Percentiles rank a stretch among this genome's conserved stretches.
Evolutionary conservation across 2,329 filamentous ascomycete genomes (phyloP).

Genomic region (Phaeophleospora eucalypticola): DNA sequence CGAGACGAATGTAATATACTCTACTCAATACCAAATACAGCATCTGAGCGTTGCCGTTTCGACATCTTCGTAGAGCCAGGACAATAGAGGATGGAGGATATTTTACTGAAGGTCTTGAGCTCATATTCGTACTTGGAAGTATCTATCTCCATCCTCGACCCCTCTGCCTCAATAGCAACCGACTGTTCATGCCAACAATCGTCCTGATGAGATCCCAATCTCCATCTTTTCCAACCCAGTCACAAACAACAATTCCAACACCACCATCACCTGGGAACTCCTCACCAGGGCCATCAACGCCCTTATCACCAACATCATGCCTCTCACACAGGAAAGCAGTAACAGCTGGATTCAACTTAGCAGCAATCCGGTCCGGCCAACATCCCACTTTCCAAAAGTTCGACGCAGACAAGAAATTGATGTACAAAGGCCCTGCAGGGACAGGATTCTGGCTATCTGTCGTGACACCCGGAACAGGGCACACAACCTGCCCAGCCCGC

Average conservation of each 20-base stretch:
- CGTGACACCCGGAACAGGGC: slow-evolving; percentile 38
- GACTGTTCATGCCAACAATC: slow-evolving; percentile 80
- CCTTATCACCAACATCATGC: slow-evolving; percentile 40
- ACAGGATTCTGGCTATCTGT: slow-evolving; percentile 39
- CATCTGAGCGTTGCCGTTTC: too few relatives aligned
- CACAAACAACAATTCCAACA: slow-evolving; percentile 85
- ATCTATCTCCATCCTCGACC: slow-evolving; percentile 20
- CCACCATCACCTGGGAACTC: slow-evolving; percentile 48
- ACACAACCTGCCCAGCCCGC: slow-evolving; percentile 50
- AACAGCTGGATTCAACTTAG: slow-evolving; percentile 77
- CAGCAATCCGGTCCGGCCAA: slow-evolving; percentile 91
- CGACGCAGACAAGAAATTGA: slow-evolving; percentile 87
- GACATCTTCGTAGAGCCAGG: too few relatives aligned
- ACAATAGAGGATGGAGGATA: too few relatives aligned
- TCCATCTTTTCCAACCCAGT: slow-evolving; percentile 82
- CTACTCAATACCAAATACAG: too few relatives aligned
- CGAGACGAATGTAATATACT: too few relatives aligned
- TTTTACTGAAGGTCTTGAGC: too few relatives aligned
- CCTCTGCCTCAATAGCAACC: slow-evolving; percentile 22
- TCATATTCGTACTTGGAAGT: too few relatives aligned
- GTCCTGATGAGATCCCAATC: slow-evolving; percentile 89
- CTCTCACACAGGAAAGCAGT: slow-evolving; percentile 55
- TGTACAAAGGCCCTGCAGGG: slow-evolving; percentile 62
- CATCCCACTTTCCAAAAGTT: slow-evolving; percentile 92
- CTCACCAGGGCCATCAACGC: slow-evolving; percentile 24